These are phyloP conservation scores for Penicillium argentinense DNA, from an alignment of 495 filamentous ascomycete species.

Conservation along the genomic window DNA sequence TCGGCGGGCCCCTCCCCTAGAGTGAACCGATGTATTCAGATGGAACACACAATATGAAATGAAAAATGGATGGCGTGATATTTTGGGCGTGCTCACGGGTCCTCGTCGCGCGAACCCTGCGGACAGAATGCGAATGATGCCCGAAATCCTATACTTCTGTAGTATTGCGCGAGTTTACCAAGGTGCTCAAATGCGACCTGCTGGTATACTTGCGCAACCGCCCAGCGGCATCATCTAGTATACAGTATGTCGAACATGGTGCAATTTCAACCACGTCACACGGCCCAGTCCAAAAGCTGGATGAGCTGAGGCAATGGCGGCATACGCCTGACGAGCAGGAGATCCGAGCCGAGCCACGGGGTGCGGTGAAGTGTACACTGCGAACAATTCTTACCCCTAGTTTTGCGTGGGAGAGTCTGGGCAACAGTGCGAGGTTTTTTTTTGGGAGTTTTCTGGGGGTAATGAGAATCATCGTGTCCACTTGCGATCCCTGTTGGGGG, in stretches of 20 bases:
- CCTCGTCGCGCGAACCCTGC: constrained; percentile 5
- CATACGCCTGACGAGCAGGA: constrained; percentile 6
- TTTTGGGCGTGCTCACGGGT: constrained; percentile 10
- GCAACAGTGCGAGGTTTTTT: constrained; percentile 19
- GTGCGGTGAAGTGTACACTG: constrained; percentile 13
- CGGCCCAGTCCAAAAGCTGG: constrained; percentile 6
- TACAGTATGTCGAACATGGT: constrained; percentile 16
- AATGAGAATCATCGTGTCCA: constrained; percentile 19
- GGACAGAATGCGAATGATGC: constrained; percentile 3
- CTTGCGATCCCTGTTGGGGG: constrained; percentile 13
- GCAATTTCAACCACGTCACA: constrained; percentile 17
- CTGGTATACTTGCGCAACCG: too few relatives aligned
- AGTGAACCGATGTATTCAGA: not conserved
- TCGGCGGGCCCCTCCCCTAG: constrained; percentile 12
- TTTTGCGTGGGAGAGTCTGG: constrained; percentile 5
- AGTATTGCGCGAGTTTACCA: too few relatives aligned
- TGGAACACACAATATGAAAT: not conserved
- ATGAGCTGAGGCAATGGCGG: constrained; percentile 10
- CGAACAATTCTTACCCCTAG: constrained; percentile 1
- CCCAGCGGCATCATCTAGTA: too few relatives aligned
- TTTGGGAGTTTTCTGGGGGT: constrained; percentile 24
- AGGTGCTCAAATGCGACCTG: too few relatives aligned
- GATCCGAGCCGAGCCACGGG: constrained; percentile 10
- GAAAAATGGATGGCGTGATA: constrained; percentile 1
- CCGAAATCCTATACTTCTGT: too few relatives aligned